A percentile compares a stretch with the other conserved stretches of the same genome.
Conservation (phyloP, 2,329 filamentous ascomycete species). For the Penicillium sp. region DNA sequence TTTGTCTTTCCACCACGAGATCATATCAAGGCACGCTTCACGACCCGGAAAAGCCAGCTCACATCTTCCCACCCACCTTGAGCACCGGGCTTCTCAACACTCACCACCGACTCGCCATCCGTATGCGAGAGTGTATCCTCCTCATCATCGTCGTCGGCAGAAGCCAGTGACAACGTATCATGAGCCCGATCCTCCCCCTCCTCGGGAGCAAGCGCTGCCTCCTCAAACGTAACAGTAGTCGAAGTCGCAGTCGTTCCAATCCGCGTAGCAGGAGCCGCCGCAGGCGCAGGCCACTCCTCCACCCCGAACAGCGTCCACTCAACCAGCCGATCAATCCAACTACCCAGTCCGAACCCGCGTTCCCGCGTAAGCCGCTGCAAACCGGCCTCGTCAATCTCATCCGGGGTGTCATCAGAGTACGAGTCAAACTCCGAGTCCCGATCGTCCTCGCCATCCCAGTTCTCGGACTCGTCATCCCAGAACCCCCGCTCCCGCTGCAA, state of each 20-base stretch:
- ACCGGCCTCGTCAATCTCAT: constrained; percentile 55
- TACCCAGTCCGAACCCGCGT: constrained; percentile 57
- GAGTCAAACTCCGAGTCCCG: constrained; percentile 36
- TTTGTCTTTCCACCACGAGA: background rate
- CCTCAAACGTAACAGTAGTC: constrained; percentile 28
- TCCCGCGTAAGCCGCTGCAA: constrained; percentile 54
- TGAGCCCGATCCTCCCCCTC: constrained; percentile 1
- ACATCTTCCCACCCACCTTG: constrained; percentile 60
- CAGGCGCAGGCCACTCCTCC: constrained; percentile 43
- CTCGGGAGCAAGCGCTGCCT: constrained; percentile 1
- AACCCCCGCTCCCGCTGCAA: constrained; percentile 25
- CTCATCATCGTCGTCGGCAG: constrained; percentile 24
- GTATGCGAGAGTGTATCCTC: constrained; percentile 29
- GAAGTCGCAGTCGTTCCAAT: constrained; percentile 23
- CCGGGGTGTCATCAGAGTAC: constrained; percentile 17
- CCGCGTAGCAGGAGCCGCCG: constrained; percentile 6
- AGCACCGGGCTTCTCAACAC: constrained; percentile 39
- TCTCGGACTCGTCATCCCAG: constrained; percentile 22
- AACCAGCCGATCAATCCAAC: constrained; percentile 59
- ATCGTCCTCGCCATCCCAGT: constrained; percentile 16
- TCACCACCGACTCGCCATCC: constrained; percentile 30
- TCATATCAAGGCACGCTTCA: constrained; percentile 41
- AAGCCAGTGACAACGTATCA: constrained; percentile 15
- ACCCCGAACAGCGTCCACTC: constrained; percentile 59
- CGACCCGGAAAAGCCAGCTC: constrained; percentile 58